Conservation (phyloP, 2,329 filamentous ascomycete species). For the Davidsoniella eucalypti region DNA sequence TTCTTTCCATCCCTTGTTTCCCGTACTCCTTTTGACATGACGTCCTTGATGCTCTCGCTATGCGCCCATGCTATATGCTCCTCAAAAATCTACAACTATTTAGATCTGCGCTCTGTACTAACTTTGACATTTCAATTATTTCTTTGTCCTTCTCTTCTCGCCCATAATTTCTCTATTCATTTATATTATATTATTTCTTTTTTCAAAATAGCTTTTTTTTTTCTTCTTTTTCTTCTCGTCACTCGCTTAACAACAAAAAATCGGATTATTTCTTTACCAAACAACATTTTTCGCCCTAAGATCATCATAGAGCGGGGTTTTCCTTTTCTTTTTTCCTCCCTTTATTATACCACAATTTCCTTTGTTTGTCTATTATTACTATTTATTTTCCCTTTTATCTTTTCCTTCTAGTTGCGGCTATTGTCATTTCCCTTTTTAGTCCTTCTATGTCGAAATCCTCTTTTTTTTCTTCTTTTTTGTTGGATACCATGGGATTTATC, state of each 20-base stretch:
- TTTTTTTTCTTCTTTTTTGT: not conserved
- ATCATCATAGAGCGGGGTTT: not conserved
- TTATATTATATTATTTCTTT: not conserved
- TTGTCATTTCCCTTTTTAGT: not conserved
- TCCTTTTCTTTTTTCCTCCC: not conserved
- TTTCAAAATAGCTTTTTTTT: not conserved
- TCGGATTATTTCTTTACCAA: too few species aligned
- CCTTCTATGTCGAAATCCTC: not conserved
- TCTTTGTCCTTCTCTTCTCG: not conserved
- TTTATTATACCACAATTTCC: not conserved
- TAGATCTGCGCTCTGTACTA: slow-evolving; percentile 10
- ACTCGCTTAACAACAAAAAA: too few species aligned
- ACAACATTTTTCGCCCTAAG: too few species aligned
- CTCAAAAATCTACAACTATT: not conserved
- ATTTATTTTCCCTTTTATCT: not conserved
- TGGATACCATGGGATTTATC: slow-evolving; percentile 1
- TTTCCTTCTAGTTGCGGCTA: not conserved
- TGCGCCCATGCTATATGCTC: slow-evolving; percentile 6
- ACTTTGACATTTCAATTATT: not conserved
- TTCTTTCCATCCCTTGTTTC: not conserved
- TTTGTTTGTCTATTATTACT: not conserved
- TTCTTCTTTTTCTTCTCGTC: not conserved
- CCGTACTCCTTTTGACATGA: slow-evolving; percentile 10
- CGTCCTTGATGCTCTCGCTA: slow-evolving; percentile 6
- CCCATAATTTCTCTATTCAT: not conserved